A percentile compares a stretch with the other conserved stretches of the same genome.
These are phyloP conservation scores for Claviceps paspali DNA, from an alignment of 2,329 filamentous ascomycete species.

Conservation along the genomic window DNA sequence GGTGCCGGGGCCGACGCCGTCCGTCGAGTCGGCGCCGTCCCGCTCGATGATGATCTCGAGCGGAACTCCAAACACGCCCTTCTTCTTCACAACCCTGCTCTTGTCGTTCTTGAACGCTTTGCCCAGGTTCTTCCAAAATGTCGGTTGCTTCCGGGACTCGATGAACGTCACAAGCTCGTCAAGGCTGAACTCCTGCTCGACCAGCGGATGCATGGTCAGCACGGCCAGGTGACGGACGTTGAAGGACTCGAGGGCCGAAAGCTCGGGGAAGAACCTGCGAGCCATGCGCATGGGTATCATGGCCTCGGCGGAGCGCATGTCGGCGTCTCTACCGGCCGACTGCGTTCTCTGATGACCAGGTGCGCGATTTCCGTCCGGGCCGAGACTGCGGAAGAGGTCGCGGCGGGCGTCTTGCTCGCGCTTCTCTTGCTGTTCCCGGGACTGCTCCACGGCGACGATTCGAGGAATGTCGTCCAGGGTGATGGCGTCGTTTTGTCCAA, in stretches of 20 bases:
- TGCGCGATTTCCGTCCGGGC: constrained; percentile 27
- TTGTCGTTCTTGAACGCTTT: constrained; percentile 88
- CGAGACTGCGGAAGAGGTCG: constrained; percentile 47
- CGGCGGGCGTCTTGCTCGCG: constrained; percentile 36
- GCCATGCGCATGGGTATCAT: constrained; percentile 34
- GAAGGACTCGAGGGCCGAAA: constrained; percentile 91
- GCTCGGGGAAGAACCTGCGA: constrained; percentile 88
- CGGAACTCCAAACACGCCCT: constrained; percentile 82
- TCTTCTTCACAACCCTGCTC: constrained; percentile 67
- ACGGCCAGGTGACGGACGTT: constrained; percentile 93
- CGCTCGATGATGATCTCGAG: constrained; percentile 81
- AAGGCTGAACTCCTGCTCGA: constrained; percentile 81
- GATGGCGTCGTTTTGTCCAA: constrained; percentile 79
- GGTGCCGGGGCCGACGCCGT: constrained; percentile 84
- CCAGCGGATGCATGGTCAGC: constrained; percentile 80
- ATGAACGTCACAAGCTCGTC: constrained; percentile 88
- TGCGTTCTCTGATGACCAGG: constrained; percentile 53
- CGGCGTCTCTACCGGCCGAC: constrained; percentile 35
- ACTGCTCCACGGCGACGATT: constrained; percentile 90
- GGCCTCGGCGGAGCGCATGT: constrained; percentile 35
- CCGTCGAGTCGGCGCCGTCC: constrained; percentile 92
- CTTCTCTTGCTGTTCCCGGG: constrained; percentile 74
- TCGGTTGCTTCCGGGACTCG: constrained; percentile 74
- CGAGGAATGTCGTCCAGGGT: constrained; percentile 92
- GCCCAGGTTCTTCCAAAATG: constrained; percentile 96